A percentile compares a stretch with the other conserved stretches of the same genome.
Conservation (phyloP, 352 stramenopile species). For the Globisporangium uncinulatum region DNA sequence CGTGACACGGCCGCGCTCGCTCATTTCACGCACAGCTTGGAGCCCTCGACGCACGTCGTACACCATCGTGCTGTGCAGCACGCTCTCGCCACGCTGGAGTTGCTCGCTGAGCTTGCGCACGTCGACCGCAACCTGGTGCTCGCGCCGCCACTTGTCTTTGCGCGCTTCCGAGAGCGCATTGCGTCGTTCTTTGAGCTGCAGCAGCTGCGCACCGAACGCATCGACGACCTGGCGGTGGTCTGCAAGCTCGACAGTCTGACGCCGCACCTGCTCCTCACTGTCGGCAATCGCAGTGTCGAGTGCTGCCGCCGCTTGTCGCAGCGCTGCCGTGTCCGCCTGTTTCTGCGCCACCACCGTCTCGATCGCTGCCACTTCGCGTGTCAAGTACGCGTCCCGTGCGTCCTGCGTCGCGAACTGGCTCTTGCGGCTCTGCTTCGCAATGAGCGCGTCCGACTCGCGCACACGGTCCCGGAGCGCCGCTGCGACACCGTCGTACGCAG, state of each 20-base stretch:
- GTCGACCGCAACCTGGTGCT: conserved; percentile 73
- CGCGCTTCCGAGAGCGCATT: conserved; percentile 74
- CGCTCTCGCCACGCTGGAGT: conserved; percentile 63
- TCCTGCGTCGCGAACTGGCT: conserved; percentile 92
- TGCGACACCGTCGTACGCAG: conserved; percentile 85
- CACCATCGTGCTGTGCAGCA: conserved; percentile 80
- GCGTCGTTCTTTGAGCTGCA: conserved; percentile 75
- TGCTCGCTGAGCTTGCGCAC: conserved; percentile 70
- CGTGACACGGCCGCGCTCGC: conserved; percentile 56
- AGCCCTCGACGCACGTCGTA: conserved; percentile 84
- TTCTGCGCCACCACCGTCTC: conserved; percentile 57
- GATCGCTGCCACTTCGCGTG: conserved; percentile 60
- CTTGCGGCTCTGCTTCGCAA: conserved; percentile 95
- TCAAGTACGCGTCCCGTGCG: conserved; percentile 88
- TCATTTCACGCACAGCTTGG: conserved; percentile 84
- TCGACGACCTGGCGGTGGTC: conserved; percentile 55
- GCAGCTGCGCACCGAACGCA: conserved; percentile 35
- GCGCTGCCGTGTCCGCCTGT: conserved; percentile 33
- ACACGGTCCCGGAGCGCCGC: conserved; percentile 46
- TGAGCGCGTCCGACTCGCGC: conserved; percentile 85
- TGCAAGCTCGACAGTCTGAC: conserved; percentile 41
- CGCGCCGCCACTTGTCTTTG: conserved; percentile 78
- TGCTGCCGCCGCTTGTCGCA: conserved; percentile 38
- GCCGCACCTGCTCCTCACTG: conserved; percentile 36
- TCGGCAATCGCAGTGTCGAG: conserved; percentile 34